phyloP scores from a whole-genome alignment of 495 filamentous ascomycete species.

The Rostrohypoxylon terebratum region DNA sequence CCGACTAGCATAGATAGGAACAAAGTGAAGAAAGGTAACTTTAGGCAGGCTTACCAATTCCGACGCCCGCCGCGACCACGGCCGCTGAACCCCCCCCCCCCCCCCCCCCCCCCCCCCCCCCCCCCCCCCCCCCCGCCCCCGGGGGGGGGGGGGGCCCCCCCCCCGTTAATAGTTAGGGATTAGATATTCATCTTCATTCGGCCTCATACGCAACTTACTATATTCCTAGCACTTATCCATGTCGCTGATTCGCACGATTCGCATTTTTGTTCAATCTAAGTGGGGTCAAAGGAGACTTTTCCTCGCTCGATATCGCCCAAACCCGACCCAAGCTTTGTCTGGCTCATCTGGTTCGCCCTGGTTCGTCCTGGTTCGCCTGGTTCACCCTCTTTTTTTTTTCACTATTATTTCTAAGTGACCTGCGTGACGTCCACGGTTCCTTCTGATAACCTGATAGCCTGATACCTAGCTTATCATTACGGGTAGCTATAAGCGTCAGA shows the following conservation, averaged over 20 bases:
- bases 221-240: conserved; percentile 16
- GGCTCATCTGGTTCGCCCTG: background rate
- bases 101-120: conserved; percentile 54
- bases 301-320: background rate
- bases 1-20: background rate
- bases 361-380: conserved; percentile 4
- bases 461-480: conserved; percentile 44
- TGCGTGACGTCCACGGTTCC: background rate
- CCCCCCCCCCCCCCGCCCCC: conserved; percentile 55
- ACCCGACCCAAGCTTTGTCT: background rate
- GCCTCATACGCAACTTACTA: conserved; percentile 8
- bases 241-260: conserved; percentile 14
- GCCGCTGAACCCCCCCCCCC: conserved; percentile 59
- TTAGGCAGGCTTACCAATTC: conserved; percentile 44
- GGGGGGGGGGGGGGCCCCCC: no score
- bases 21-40: background rate
- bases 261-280: conserved; percentile 11
- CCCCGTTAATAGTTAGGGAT: background rate
- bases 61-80: conserved; percentile 57
- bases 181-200: conserved; percentile 32
- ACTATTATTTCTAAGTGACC: background rate
- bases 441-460: conserved; percentile 20
- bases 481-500: conserved; percentile 40
- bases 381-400: conserved; percentile 27
- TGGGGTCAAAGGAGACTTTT: conserved; percentile 27